phyloP scores from a whole-genome alignment of 208 protist species.

The Leishmania aethiopica region DNA sequence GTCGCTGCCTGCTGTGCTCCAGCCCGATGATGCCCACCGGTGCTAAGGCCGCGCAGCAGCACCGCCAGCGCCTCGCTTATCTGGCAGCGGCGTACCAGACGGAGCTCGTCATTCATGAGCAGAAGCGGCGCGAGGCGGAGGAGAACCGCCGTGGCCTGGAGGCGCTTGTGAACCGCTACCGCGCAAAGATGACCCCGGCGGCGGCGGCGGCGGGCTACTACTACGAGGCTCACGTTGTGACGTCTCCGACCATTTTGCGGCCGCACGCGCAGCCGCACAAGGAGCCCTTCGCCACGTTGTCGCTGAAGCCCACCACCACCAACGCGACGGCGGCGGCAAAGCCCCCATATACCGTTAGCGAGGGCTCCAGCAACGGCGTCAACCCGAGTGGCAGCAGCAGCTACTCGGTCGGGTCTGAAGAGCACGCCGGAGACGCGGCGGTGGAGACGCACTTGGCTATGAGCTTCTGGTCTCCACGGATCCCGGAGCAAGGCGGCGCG shows the following conservation, averaged over 20 bases:
- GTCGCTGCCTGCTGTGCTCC: neutral
- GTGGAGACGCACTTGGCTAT: neutral
- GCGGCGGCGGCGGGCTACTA: constrained; percentile 25
- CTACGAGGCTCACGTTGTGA: constrained; percentile 11
- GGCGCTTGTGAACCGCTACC: constrained; percentile 10
- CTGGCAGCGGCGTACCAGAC: constrained; percentile 29
- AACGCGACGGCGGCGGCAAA: neutral
- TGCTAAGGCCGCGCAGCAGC: neutral
- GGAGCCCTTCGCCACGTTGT: neutral
- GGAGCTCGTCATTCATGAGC: constrained; percentile 29
- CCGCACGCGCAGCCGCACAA: neutral
- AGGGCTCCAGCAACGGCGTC: constrained; percentile 1
- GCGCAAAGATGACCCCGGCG: constrained; percentile 24
- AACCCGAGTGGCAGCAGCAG: neutral
- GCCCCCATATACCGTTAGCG: neutral
- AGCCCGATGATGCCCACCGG: neutral
- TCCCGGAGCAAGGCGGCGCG: neutral
- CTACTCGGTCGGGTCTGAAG: neutral
- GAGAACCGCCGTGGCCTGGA: constrained; percentile 18
- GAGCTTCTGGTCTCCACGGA: neutral
- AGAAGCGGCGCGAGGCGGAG: constrained; percentile 25
- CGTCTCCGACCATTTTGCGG: neutral
- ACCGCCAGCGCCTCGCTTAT: constrained; percentile 14
- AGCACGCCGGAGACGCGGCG: neutral
- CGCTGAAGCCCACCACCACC: neutral